phyloP scores from a whole-genome alignment of 1,284 basidiomycete species.

The Irpex lacteus region DNA sequence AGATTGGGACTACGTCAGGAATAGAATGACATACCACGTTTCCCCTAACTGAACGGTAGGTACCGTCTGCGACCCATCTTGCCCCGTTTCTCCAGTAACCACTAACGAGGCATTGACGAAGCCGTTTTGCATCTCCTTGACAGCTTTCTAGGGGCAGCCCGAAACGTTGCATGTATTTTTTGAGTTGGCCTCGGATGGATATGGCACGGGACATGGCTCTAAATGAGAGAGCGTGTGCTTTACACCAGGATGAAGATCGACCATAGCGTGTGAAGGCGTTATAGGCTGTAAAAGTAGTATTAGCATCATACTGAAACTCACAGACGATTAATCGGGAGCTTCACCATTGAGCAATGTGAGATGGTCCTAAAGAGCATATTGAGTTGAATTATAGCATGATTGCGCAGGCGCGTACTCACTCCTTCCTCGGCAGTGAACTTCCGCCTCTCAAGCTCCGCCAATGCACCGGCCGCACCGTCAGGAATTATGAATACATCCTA shows the following conservation, averaged over 20 bases:
- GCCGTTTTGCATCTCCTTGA: slow-evolving; percentile 75
- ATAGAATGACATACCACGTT: slow-evolving; percentile 57
- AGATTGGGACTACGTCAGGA: neutral
- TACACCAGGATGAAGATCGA: slow-evolving; percentile 86
- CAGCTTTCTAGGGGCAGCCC: slow-evolving; percentile 77
- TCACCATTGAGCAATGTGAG: slow-evolving; percentile 87
- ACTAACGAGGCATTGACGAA: slow-evolving; percentile 84
- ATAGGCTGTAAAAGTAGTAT: slow-evolving; percentile 59
- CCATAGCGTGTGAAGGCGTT: slow-evolving; percentile 90
- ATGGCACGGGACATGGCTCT: slow-evolving; percentile 90
- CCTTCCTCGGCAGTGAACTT: slow-evolving; percentile 99
- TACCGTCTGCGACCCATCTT: slow-evolving; percentile 85
- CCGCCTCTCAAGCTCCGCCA: slow-evolving; percentile 86
- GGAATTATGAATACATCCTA: slow-evolving; percentile 88
- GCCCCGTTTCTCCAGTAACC: slow-evolving; percentile 97
- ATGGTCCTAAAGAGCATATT: slow-evolving; percentile 59
- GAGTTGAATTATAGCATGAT: neutral
- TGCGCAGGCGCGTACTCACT: slow-evolving; percentile 39
- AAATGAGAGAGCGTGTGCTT: slow-evolving; percentile 89
- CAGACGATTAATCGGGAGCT: slow-evolving; percentile 13
- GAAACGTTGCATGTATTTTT: slow-evolving; percentile 91
- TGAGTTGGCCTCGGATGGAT: slow-evolving; percentile 88
- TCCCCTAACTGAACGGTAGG: slow-evolving; percentile 82
- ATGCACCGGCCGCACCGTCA: slow-evolving; percentile 78
- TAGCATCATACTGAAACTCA: neutral